Base-by-base conservation (phyloP, 176 grass and related monocot genomes). In the Carex scoparia region DNA sequence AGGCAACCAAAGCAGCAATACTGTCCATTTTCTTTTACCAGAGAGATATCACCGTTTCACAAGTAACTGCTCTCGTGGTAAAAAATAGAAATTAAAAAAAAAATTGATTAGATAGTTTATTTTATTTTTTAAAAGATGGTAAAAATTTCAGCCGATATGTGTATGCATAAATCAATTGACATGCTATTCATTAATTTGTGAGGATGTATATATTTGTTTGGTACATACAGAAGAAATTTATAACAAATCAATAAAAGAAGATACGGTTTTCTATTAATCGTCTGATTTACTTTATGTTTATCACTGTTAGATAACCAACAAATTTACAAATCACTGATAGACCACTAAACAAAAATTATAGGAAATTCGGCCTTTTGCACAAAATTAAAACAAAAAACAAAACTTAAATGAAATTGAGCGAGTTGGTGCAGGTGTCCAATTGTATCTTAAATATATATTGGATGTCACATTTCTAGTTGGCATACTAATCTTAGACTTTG, bases 401-500 rank as follows among this genome's bases (percentile, higher is more conserved):
- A 35, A 35, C 2, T 38, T 6, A 10, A 19, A 40, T 27, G 40
- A 48, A 73, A 73, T 49, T 48, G 15, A 49, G 2, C 42, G 14
- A 42, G 33, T 69, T 69, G 35, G 5, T 42, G 67, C 35, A 18
- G 15, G 18, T 69, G 35, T 15, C 67, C 32, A 38, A 69, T 8
- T 7, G 5, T 42, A 69, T 69, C 40, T 42, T 16, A 67, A 15
- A 69, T 15, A 40, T 69, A 33, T 0, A 44, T 71, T 44, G 69
- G 38, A n/a, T 19, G 10, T 72, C 14, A n/a, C 69, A 4, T 23
- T 12, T 76, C 19, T 53, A 46, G n/a, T 75, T 75, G 71, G 71
- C 71, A 75, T 75, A 7, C 71, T 71, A 46, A 71, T 44, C 18
- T 30, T n/a, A 14, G 72, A 76, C 72, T 55, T 54, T 76, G 48